Base-by-base conservation (phyloP, 2,329 filamentous ascomycete genomes). In the Colletotrichum kahawae region DNA sequence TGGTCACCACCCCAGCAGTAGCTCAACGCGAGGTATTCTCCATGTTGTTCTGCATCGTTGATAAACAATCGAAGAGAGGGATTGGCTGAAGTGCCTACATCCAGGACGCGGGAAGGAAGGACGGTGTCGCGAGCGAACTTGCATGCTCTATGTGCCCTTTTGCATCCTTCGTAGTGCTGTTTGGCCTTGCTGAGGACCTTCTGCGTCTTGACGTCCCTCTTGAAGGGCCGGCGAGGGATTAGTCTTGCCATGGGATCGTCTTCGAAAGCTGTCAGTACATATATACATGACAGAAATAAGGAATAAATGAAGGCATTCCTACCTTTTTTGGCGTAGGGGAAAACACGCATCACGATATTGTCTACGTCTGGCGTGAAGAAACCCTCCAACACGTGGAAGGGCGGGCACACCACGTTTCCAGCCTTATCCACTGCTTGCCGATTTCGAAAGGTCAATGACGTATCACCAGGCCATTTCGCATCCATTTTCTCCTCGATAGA, bases 1-100 rank as follows among this genome's bases (percentile, higher is more conserved):
- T 76, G 68, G 4, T 33, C 12, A 34, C 66, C 71, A 56, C 77
- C 77, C 77, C 77, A 78, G 29, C 76, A 77, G 18, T 78, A 78
- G 71, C 77, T 78, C 9, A 78, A 69, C 2, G 77, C 77, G 18
- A 77, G n/a, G 38, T 78, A 78, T 18, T 62, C 48, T 5, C 63
- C 74, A 27, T 24, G 54, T 16, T 36, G 4, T 8, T 75, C 71
- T 6, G 33, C 12, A 1, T 57, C 24, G 16, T 75, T 76, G n/a
- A 76, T 4, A 27, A 57, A 60, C 10, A 76, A 14, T n/a, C 14
- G 63, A 18, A 74, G 21, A 4, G 18, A 33, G 4, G 71, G 62
- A 2, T 43, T 7, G 3, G 12, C 31, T 13, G 4, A 13, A 1
- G 66, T 33, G 14, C 71, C 74, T 7, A 76, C 60, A 29, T 75